These are phyloP conservation scores for Myxozyma vanderwaltii DNA, from an alignment of 805 yeast genomes.

Conservation along the genomic window DNA sequence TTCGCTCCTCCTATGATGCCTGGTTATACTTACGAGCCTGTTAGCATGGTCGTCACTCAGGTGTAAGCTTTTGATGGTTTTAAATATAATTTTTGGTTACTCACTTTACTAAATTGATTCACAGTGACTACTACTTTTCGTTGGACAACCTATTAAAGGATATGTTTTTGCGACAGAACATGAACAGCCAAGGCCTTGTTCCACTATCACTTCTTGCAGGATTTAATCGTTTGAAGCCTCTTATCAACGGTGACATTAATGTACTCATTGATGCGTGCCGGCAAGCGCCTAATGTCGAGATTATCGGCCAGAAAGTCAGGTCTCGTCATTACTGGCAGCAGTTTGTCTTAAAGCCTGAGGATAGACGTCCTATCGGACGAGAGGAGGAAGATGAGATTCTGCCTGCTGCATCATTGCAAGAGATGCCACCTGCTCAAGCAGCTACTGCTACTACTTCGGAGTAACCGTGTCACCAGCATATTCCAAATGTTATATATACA, in stretches of 20 bases:
- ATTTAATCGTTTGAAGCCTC: conserved; percentile 73
- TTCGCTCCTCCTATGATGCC: conserved; percentile 22
- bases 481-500: neutral
- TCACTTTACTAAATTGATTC: neutral
- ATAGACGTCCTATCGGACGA: conserved; percentile 51
- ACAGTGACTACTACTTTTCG: conserved; percentile 81
- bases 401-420: neutral
- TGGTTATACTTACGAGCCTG: conserved; percentile 24
- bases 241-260: conserved; percentile 58
- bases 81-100: neutral
- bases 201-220: conserved; percentile 61
- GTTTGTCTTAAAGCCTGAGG: conserved; percentile 67
- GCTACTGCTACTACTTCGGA: conserved; percentile 2
- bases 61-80: conserved; percentile 22
- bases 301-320: conserved; percentile 59
- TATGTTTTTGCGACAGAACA: conserved; percentile 74
- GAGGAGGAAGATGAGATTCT: conserved; percentile 44
- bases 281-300: conserved; percentile 56
- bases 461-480: neutral
- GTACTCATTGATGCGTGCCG: conserved; percentile 59
- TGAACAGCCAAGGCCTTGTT: conserved; percentile 77
- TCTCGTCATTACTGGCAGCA: conserved; percentile 58
- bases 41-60: conserved; percentile 19
- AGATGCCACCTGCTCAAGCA: conserved; percentile 10
- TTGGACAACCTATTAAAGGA: conserved; percentile 86